A percentile compares a stretch with the other conserved stretches of the same genome.
Evolutionary conservation across 2,329 filamentous ascomycete genomes (phyloP).

Genomic region (Fusarium sp.): DNA sequence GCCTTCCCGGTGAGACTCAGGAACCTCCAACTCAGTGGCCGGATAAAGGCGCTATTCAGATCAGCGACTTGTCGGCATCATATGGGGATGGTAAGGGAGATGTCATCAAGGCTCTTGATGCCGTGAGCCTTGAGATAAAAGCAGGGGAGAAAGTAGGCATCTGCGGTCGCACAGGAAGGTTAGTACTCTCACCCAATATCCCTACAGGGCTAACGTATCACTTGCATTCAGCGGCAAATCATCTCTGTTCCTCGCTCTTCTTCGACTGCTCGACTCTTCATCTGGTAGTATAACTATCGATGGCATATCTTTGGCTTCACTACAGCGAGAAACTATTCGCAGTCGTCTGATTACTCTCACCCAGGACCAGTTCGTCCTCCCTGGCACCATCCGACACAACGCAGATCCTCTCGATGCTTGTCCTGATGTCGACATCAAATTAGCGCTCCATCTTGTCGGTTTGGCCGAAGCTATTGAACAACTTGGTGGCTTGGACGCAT

Average conservation of each 20-base stretch:
- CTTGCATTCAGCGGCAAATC: conserved; percentile 60
- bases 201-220: background rate
- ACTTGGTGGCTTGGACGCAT: conserved; percentile 54
- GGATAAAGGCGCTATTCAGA: conserved; percentile 45
- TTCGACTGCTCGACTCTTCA: conserved; percentile 61
- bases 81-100: conserved; percentile 37
- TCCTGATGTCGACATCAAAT: conserved; percentile 54
- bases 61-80: conserved; percentile 47
- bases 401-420: conserved; percentile 56
- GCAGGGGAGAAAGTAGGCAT: conserved; percentile 63
- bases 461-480: conserved; percentile 57
- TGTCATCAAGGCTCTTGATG: conserved; percentile 37
- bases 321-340: conserved; percentile 59
- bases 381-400: conserved; percentile 61
- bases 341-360: conserved; percentile 60
- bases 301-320: conserved; percentile 54
- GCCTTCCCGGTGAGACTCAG: conserved; percentile 33
- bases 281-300: conserved; percentile 58
- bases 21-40: conserved; percentile 50
- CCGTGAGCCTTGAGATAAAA: conserved; percentile 41
- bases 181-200: background rate
- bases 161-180: conserved; percentile 63
- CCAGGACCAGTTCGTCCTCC: conserved; percentile 63
- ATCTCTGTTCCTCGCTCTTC: conserved; percentile 61
- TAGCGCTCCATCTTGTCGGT: conserved; percentile 58